Evolutionary conservation across 2,329 filamentous ascomycete genomes (phyloP), one percentile per base, ranked within the genome.

Genomic region (Penicillium sp.): DNA sequence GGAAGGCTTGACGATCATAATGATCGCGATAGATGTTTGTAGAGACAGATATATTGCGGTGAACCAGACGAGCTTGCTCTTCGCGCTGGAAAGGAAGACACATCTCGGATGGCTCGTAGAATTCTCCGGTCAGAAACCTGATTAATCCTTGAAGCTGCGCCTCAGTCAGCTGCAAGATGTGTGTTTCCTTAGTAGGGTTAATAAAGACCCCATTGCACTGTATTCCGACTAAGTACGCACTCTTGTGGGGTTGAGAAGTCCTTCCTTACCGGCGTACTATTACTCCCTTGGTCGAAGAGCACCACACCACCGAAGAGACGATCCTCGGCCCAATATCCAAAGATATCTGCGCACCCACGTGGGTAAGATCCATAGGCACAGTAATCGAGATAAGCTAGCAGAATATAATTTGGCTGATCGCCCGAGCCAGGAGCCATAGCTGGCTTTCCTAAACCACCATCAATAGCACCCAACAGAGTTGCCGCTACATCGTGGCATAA

Each of bases 401-500:
- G 21, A 23, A 11, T 23, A 11, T 7, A 11, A 23, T 23, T 7
- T 23, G 21, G 21, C 11, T 7, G 21, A 11, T 23, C 7, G 7
- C 11, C 11, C 21, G 21, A 23, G 11, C 7, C 11, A 23, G 21
- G 7, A 23, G 11, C 21, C 21, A 23, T 11, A 23, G 11, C 21
- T 23, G 11, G 21, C 21, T 23, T 23, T 7, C 21, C 7, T 11
- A 23, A 23, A 23, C 21, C 21, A 11, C 21, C 21, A 7, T 33
- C 17, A 7, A 33, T 10, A 7, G n/a, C n/a, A 11, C 15, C 9
- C 4, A 20, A 21, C 4, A 53, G 18, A 40, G 43, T 16, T 32
- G 13, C 17, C 38, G 48, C 30, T 41, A 33, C 14, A 28, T 40
- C 14, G 33, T 35, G 8, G 23, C 17, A 20, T 39, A 41, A 39